Base-by-base conservation (phyloP, 495 filamentous ascomycete genomes). In the Penicillium subrubescens region DNA sequence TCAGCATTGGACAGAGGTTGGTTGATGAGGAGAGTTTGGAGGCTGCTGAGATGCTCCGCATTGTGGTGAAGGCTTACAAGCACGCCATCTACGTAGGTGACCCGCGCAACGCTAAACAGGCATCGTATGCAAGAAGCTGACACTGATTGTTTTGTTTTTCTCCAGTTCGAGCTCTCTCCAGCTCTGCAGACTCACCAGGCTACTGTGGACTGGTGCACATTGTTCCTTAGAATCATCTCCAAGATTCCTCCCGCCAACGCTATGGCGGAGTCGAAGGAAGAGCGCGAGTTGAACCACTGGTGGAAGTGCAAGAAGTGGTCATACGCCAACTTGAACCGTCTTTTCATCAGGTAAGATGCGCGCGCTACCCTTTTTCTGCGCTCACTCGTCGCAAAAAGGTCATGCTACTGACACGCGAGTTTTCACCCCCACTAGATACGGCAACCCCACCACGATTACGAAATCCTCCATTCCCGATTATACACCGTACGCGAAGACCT, bases 261-360 rank as follows among this genome's bases (percentile, higher is more conserved):
- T 7, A 88, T 98, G 84, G 73, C 82, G 57, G 94, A 97, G 46
- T 92, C 96, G 50, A 79, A 90, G 46, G 87, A 92, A 21, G 96
- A 98, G 71, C 87, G 96, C 31, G 96, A 97, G 74, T 83, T 87
- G 59, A 93, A 97, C 73, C 92, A 97, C 73, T 99, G 95, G 94
- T 99, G 95, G 94, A 99, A 98, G 84, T 91, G 93, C 58, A 99
- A 98, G 90, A 99, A 98, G 77, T 98, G 95, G 96, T 90, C 94
- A 7, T 98, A 97, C 75, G 94, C 92, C 67, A 98, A 97, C 78
- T 81, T 99, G 60, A 99, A 99, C 77, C 86, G 95, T 66, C 86
- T 98, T 12, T 99, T 94, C 75, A 94, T 97, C 62, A 86, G 94
- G 91, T 94, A 82, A 50, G 86, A 65, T 54, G 11, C 72, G 48